Base-by-base conservation (phyloP, 805 yeast species). In the Ogataea allantospora region DNA sequence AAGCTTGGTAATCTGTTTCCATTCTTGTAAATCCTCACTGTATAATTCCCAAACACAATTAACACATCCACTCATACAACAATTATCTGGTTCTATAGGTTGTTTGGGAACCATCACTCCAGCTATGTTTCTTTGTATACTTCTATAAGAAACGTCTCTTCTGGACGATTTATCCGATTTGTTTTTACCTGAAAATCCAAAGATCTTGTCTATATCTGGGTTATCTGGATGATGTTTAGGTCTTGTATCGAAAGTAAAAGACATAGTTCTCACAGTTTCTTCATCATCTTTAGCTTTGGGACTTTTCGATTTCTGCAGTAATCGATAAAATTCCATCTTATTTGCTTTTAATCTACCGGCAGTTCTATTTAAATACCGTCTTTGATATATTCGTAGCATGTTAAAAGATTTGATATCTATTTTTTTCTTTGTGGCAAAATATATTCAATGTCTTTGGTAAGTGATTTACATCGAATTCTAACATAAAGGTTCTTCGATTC, bases 51-150 rank as follows among this genome's bases (percentile, higher is more conserved):
- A 93, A 2, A 91, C 98, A 61, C 99, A 91, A 62, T 91, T 88
- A 20, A 87, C 80, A 61, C 99, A 91, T 1, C 99, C 99, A 41
- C 93, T 81, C 95, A 88, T 88, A 62, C 99, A 91, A 60, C 99
- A 91, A 60, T 91, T 88, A 51, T 89, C 95, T 2, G 98, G 98
- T 50, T 87, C 96, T 4, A 65, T 67, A 0, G 99, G 98, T 55
- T 72, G 75, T n/a, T 75, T 77, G 3, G 96, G 96, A 0, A 91
- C 95, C 6, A 57, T 59, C 0, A 93, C 68, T 0, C 97, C 97
- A 0, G 73, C 80, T 3, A 75, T 70, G 2, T 48, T 46, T 21
- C 58, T 51, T 6, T 57, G 51, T 21, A 62, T 43, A 1, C 46
- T 48, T 35, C 67, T 48, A 22, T 72, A 60, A 2, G 65, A 56